phyloP scores from a whole-genome alignment of 2,329 filamentous ascomycete species.

The Penicillium verrucosum region DNA sequence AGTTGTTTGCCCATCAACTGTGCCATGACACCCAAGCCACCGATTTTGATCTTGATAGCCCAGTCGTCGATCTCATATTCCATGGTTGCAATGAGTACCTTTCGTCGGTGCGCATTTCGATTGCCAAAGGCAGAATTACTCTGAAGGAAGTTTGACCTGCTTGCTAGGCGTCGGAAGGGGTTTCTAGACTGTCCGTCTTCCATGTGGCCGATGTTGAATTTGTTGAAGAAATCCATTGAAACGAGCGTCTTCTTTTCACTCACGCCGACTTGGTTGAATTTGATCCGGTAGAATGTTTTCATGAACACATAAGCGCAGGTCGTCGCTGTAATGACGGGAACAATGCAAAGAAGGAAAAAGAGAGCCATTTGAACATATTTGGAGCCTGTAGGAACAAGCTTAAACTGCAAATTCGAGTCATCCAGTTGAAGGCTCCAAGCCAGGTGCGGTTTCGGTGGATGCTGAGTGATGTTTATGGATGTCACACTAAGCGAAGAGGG shows the following conservation, averaged over 20 bases:
- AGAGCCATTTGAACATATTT: slow-evolving; percentile 53
- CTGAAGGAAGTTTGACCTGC: slow-evolving; percentile 38
- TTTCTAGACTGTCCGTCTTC: slow-evolving; percentile 31
- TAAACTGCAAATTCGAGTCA: slow-evolving; percentile 53
- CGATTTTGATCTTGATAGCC: slow-evolving; percentile 69
- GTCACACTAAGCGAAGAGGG: slow-evolving; percentile 56
- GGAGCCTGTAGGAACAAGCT: slow-evolving; percentile 53
- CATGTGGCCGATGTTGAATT: slow-evolving; percentile 30
- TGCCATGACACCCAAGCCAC: slow-evolving; percentile 67
- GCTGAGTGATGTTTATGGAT: slow-evolving; percentile 58
- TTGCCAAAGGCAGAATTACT: slow-evolving; percentile 35
- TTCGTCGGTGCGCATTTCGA: slow-evolving; percentile 44
- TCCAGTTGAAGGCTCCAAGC: slow-evolving; percentile 56
- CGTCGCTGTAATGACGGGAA: slow-evolving; percentile 52
- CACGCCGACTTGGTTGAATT: slow-evolving; percentile 59
- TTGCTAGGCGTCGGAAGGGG: slow-evolving; percentile 34
- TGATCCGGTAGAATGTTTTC: slow-evolving; percentile 61
- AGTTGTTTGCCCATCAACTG: slow-evolving; percentile 66
- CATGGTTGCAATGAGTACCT: slow-evolving; percentile 66
- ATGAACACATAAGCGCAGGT: slow-evolving; percentile 56
- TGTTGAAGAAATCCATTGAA: slow-evolving; percentile 35
- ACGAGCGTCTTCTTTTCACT: slow-evolving; percentile 48
- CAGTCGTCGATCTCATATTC: slow-evolving; percentile 71
- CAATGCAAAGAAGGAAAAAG: slow-evolving; percentile 52
- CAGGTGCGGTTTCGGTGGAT: slow-evolving; percentile 54